Conservation (phyloP, 1,139 yeast genomes). For the Sugiyamaella castrensis region DNA sequence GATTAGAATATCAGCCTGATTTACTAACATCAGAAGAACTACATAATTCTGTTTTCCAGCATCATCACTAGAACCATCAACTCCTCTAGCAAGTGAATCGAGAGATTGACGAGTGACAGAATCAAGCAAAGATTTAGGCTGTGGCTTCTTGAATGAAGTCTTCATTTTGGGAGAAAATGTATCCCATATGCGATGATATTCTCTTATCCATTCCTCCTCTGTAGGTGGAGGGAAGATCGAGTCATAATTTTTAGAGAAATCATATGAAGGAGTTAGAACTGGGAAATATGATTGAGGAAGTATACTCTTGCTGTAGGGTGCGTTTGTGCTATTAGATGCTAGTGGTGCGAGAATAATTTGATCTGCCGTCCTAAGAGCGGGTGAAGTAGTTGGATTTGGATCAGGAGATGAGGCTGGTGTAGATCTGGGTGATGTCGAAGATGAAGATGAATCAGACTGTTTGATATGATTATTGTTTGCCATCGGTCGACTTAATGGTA, state of each 20-base stretch:
- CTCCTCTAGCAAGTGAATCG: constrained; percentile 76
- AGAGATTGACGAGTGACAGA: constrained; percentile 54
- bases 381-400: constrained; percentile 6
- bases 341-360: constrained; percentile 12
- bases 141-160: constrained; percentile 67
- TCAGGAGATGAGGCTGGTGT: constrained; percentile 14
- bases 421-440: not conserved
- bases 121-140: constrained; percentile 61
- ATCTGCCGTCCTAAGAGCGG: not conserved
- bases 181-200: constrained; percentile 63
- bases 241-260: constrained; percentile 10
- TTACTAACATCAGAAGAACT: constrained; percentile 65
- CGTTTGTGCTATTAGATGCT: not conserved
- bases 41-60: constrained; percentile 69
- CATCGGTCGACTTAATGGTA: constrained; percentile 16
- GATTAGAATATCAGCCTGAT: constrained; percentile 68
- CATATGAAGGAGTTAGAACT: constrained; percentile 26
- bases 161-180: constrained; percentile 55
- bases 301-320: not conserved
- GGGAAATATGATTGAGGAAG: constrained; percentile 23
- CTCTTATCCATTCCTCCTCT: constrained; percentile 61
- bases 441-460: not conserved
- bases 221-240: constrained; percentile 47
- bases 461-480: not conserved
- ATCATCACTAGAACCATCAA: constrained; percentile 72